Evolutionary conservation across 2,329 filamentous ascomycete genomes (phyloP), one percentile per base, ranked within the genome.

Genomic region (Aspergillus sp.): DNA sequence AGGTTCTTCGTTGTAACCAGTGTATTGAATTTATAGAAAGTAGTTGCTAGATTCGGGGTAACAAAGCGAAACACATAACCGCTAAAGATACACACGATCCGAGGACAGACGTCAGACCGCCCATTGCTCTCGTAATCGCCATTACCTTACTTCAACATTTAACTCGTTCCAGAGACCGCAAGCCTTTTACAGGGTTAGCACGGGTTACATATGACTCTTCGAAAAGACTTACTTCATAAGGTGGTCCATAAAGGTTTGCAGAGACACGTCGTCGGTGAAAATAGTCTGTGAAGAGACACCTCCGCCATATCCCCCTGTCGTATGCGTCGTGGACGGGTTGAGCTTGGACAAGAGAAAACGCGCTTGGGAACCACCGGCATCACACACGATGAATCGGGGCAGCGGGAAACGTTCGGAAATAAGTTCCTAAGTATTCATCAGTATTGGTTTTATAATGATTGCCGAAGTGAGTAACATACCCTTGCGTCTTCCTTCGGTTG

Each of bases 231-330:
- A 93, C 91, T 99, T 99, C 95, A 99, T 99, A 73, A 99, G 81
- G 78, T 98, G 93, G 70, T 99, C 95, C 95, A 99, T 99, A 73
- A 99, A 99, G 1, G 93, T 98, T 77, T 98, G 93, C 71, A 99
- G 80, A 54, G 92, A 97, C 54, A 99, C 95, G 75, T 99, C 95
- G 70, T 99, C 95, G 1, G 95, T 99, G 79, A 99, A 99, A 68
- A 99, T 99, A 5, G 95, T 99, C 77, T 99, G 95, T 8, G 93
- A 93, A 47, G 89, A 93, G 70, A 89, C 87, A 48, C 93, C 90
- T 60, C 92, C 93, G 55, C 95, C 95, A 70, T 96, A 98, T 12
- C 90, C 89, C 53, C 91, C 91, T 0, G 89, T 93, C 0, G 95
- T 97, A 74, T 99, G 95, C 13, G 95, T 99, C 4, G 95, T 99